Base-by-base conservation (phyloP, 768 basidiomycete genomes). In the Lepiota subincarnata region DNA sequence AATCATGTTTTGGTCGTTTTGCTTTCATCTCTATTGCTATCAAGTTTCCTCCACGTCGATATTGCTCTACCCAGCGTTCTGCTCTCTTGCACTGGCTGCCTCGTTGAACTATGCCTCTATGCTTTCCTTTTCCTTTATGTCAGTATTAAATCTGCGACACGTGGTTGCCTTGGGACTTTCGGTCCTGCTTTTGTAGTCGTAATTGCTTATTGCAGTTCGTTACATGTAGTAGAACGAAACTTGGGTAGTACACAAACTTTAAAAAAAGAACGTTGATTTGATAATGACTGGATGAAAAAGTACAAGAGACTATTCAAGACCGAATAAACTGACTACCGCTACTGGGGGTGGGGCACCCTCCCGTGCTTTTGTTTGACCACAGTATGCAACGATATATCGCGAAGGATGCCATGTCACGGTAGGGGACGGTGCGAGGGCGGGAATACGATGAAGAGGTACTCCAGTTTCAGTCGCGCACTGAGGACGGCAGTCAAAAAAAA, bases 381-480 rank as follows among this genome's bases (percentile, higher is more conserved):
- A 90, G 59, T 89, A 91, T 2, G 89, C 89, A 49, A 89, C 79
- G n/a, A 84, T 79, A 59, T 88, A 83, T 68, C 83, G 87, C 5
- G 85, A 87, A 3, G 89, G 89, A 66, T 91, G 89, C 89, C 89
- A 91, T 1, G 82, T 70, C 2, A 92, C 89, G 0, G 86, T 84
- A 4, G 84, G 82, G n/a, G 87, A 81, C 0, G 87, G 75, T 3
- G 82, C 85, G 5, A 86, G 72, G 2, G 87, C 78, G 1, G 86
- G 80, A 12, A 92, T 81, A n/a, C 89, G 84, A 64, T 91, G 87
- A 20, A 92, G 62, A 1, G 87, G 85, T 43, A 78, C 66, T 13
- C 83, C 83, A 0, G 87, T 92, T 66, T 92, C 89, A 2, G 85
- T 86, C 4, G 87, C 86, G 59, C 86, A 89, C 89, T 92, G 52